Evolutionary conservation across 2,329 filamentous ascomycete genomes (phyloP).

Genomic region (Alternaria arborescens): DNA sequence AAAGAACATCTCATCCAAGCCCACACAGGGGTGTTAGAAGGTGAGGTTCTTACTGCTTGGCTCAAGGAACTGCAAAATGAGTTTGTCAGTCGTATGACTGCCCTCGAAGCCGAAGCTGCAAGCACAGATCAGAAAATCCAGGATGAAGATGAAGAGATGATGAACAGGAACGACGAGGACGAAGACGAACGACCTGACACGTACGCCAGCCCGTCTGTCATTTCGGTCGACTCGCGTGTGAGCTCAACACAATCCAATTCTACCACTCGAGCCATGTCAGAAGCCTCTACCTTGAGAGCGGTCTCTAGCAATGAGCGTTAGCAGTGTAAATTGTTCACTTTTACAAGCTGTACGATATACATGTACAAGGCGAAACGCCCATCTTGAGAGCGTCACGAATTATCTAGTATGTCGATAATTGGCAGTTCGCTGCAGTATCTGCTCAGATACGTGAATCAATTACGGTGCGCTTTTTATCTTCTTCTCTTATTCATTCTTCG

Average conservation of each 20-base stretch:
- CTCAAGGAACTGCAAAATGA: conserved; percentile 74
- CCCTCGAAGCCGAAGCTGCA: conserved; percentile 62
- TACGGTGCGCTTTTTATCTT: too few relatives aligned
- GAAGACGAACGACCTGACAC: conserved; percentile 26
- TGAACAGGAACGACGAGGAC: conserved; percentile 10
- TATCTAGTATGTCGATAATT: too few relatives aligned
- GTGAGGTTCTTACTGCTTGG: conserved; percentile 69
- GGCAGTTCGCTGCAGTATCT: not conserved
- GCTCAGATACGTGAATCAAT: not conserved
- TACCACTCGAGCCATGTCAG: conserved; percentile 21
- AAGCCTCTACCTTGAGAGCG: conserved; percentile 32
- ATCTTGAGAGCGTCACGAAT: not conserved
- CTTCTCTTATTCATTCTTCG: too few relatives aligned
- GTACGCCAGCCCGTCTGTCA: conserved; percentile 28
- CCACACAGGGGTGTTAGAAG: conserved; percentile 69
- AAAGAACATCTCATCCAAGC: conserved; percentile 77
- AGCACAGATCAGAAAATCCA: conserved; percentile 20
- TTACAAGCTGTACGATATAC: not conserved
- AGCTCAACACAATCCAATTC: conserved; percentile 29
- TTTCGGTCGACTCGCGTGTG: conserved; percentile 31
- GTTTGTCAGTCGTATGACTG: conserved; percentile 76
- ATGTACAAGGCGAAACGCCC: not conserved
- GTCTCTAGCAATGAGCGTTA: conserved; percentile 39
- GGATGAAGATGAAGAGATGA: conserved; percentile 28
- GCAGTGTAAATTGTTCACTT: not conserved